Evolutionary conservation across 176 grass and related monocot genomes (phyloP).

Genomic region (Rhipidocladum racemiflorum): DNA sequence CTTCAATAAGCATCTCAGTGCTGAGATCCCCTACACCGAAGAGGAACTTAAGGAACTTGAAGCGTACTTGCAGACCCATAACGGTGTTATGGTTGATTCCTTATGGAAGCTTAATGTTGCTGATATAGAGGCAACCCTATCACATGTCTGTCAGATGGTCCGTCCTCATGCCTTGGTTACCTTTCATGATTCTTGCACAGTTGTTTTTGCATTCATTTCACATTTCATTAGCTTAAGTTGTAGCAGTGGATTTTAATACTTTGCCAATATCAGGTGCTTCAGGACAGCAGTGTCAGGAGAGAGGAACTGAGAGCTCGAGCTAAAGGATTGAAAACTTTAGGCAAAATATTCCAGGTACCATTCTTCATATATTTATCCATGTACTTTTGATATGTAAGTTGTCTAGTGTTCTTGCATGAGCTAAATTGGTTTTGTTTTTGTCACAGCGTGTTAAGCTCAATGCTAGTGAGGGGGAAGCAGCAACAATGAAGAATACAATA

Average conservation of each 20-base stretch:
- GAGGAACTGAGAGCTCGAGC: conserved; percentile 85
- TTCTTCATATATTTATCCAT: conserved; percentile 10
- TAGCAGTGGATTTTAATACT: conserved; percentile 22
- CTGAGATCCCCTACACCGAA: conserved; percentile 66
- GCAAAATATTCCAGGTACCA: conserved; percentile 84
- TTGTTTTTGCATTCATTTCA: conserved; percentile 7
- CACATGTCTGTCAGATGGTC: conserved; percentile 88
- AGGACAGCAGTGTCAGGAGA: conserved; percentile 64
- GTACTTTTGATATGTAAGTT: conserved; percentile 24
- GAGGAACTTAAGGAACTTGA: conserved; percentile 85
- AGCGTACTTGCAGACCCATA: conserved; percentile 66
- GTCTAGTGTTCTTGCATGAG: conserved; percentile 13
- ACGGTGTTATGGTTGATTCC: conserved; percentile 84
- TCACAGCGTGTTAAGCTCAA: conserved; percentile 63
- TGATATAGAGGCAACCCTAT: conserved; percentile 88
- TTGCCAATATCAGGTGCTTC: conserved; percentile 61
- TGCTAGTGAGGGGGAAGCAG: conserved; percentile 43
- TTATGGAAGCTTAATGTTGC: conserved; percentile 99
- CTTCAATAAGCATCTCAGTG: conserved; percentile 70
- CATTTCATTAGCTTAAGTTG: conserved; percentile 8
- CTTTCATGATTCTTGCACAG: neutral
- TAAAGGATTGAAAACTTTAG: conserved; percentile 94
- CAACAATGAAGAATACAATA: conserved; percentile 43
- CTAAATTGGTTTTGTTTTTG: conserved; percentile 30
- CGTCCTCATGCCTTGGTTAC: conserved; percentile 15